Base-by-base conservation (phyloP, 179 eudicot species). In the Patellifolia procumbens region DNA sequence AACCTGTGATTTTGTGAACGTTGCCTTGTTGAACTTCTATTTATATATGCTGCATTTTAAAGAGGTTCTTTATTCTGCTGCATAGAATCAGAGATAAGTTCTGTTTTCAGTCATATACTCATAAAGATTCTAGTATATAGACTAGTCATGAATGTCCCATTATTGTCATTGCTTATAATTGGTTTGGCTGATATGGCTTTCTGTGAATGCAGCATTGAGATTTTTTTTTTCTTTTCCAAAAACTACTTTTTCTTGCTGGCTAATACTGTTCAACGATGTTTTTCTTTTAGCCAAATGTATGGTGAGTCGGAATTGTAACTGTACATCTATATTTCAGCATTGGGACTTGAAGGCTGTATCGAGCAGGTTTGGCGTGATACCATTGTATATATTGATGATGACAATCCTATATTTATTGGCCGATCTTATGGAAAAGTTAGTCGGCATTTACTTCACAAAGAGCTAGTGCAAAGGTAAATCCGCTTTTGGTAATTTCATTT, bases 341-440 rank as follows among this genome's bases (percentile, higher is more conserved):
- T 94, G 62, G 98, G 98, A 49, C 98, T 94, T 82, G 91, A 87
- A 81, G 79, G 89, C 45, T 94, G 98, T 83, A 92, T 92, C 77
- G 98, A 92, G 76, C 96, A 92, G 81, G 98, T 92, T 59, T 94
- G 98, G 98, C 82, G 86, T 77, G 98, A 94, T 75, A 94, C 98
- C 8, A 80, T 92, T 59, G 96, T 94, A 32, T 94, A 92, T 80
- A 88, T 92, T 83, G 94, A 94, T 79, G 85, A 88, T 45, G 84
- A 78, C 69, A 89, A 92, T 81, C 98, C 98, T 63, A 77, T 94
- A 70, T 71, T 58, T 61, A 92, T 94, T 74, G 97, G 98, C 15
- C 98, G 98, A 69, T 88, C 98, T 67, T 94, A 94, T 85, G 98
- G 98, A 78, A 90, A 96, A 83, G 98, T 94, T 76, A 87, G 91